phyloP scores from a whole-genome alignment of 2,329 filamentous ascomycete species.

The Macroventuria anomochaeta region DNA sequence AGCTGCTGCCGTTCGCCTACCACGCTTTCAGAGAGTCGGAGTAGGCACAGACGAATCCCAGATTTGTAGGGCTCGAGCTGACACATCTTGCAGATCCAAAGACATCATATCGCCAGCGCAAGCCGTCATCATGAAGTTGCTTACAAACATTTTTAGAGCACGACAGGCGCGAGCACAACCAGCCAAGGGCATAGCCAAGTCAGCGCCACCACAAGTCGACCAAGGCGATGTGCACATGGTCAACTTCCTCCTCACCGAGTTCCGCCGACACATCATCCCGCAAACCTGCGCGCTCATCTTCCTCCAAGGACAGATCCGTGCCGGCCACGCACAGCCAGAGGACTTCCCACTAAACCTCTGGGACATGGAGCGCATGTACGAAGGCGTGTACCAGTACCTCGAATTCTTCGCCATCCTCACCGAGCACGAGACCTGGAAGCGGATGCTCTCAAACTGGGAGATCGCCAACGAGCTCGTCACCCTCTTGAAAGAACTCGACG shows the following conservation, averaged over 20 bases:
- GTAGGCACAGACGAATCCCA: slow-evolving; percentile 24
- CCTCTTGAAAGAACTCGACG: slow-evolving; percentile 84
- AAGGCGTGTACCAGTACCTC: slow-evolving; percentile 91
- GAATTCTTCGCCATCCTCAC: slow-evolving; percentile 92
- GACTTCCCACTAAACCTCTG: slow-evolving; percentile 95
- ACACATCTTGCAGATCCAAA: slow-evolving; percentile 65
- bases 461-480: slow-evolving; percentile 87
- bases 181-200: slow-evolving; percentile 53
- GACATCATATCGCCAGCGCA: slow-evolving; percentile 96
- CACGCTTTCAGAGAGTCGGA: slow-evolving; percentile 78
- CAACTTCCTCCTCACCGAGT: slow-evolving; percentile 91
- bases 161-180: slow-evolving; percentile 52
- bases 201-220: slow-evolving; percentile 57
- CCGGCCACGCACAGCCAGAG: slow-evolving; percentile 74
- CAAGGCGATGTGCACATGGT: slow-evolving; percentile 70
- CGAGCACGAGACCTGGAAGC: slow-evolving; percentile 82
- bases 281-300: slow-evolving; percentile 95
- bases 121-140: slow-evolving; percentile 86
- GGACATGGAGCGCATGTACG: slow-evolving; percentile 97
- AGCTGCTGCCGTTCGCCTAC: slow-evolving; percentile 89
- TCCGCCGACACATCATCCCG: slow-evolving; percentile 89
- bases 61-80: slow-evolving; percentile 11
- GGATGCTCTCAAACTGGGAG: slow-evolving; percentile 89
- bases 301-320: slow-evolving; percentile 86
- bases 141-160: slow-evolving; percentile 86